Base-by-base conservation (phyloP, 768 basidiomycete species). In the Rhodosporidiobolus sp. region DNA sequence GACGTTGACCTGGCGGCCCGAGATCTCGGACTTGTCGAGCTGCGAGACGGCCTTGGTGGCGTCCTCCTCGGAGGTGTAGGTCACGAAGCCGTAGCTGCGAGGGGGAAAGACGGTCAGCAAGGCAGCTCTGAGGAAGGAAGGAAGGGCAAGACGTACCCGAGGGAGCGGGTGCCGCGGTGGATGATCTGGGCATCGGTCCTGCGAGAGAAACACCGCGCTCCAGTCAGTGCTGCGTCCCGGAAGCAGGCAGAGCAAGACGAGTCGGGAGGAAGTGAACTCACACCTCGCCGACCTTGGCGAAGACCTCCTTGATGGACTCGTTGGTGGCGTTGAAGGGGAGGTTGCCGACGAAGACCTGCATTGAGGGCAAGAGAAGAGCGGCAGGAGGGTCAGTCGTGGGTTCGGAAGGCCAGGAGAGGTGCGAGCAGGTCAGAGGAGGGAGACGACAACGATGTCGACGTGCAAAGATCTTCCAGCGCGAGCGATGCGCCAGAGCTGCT, bases 221-320 rank as follows among this genome's bases (percentile, higher is more conserved):
- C 43, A 49, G 38, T 53, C 53, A 64, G 32, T 30, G 22, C 34
- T 4, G 30, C 32, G 0, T 19, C 54, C 28, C 45, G 6, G 30
- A 19, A 34, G 46, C 20, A 38, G 9, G 24, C 35, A 24, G 6
- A 22, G 24, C 35, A 46, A 2, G 32, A 10, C 55, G 34, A 24
- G 53, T 1, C 30, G 30, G 10, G 57, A 16, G n/a, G 24, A 20
- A 8, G 35, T 0, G 35, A 16, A 87, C 89, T 80, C 85, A 94
- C 93, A 94, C 88, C 83, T 92, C 87, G 83, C 87, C 85, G 80
- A 92, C 88, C 81, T 90, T 89, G 83, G 86, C 89, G 86, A 94
- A 95, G 86, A 95, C 90, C 83, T 90, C 84, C 89, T 87, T 90
- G 84, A 95, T 89, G 88, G 90, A 90, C 84, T 92, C 90, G 86